Conservation (phyloP, 139 green algal species). For the Parachlorella kessleri region DNA sequence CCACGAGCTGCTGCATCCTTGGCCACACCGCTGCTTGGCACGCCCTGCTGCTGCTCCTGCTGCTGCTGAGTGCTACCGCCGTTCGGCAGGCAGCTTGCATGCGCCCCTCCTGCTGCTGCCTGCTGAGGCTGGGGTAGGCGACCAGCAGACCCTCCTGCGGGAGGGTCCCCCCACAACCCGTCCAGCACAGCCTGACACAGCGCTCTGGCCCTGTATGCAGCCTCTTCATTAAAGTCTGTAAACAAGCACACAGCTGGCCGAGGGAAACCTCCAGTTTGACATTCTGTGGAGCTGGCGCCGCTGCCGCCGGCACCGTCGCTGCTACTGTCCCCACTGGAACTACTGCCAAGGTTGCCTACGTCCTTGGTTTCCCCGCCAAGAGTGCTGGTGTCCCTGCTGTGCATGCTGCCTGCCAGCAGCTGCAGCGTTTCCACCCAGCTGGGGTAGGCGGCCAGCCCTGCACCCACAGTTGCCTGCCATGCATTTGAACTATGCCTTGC, state of each 20-base stretch:
- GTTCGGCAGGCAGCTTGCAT: not conserved
- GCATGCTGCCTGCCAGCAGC: constrained; percentile 6
- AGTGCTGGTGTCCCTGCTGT: not conserved
- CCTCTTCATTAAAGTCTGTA: constrained; percentile 26
- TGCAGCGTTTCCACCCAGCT: constrained; percentile 41
- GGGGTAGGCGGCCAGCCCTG: constrained; percentile 39
- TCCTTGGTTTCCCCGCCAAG: not conserved
- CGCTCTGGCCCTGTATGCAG: constrained; percentile 2
- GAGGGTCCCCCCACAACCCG: not conserved
- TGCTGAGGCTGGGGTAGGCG: not conserved
- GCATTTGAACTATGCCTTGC: not conserved
- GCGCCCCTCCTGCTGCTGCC: constrained; percentile 23
- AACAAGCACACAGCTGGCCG: constrained; percentile 11
- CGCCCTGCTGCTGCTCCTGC: not conserved
- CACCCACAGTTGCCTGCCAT: not conserved
- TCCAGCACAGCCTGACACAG: constrained; percentile 3
- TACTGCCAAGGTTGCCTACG: not conserved
- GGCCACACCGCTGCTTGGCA: not conserved
- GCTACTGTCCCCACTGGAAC: not conserved
- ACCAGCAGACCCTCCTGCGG: too few species aligned
- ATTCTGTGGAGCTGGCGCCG: not conserved
- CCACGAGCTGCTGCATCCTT: not conserved
- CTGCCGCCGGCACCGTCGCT: not conserved
- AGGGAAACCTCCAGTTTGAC: not conserved
- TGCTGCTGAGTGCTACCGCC: not conserved